These are phyloP conservation scores for Mortierella sp. DNA, from an alignment of 371 early-diverging fungal species.

Conservation along the genomic window DNA sequence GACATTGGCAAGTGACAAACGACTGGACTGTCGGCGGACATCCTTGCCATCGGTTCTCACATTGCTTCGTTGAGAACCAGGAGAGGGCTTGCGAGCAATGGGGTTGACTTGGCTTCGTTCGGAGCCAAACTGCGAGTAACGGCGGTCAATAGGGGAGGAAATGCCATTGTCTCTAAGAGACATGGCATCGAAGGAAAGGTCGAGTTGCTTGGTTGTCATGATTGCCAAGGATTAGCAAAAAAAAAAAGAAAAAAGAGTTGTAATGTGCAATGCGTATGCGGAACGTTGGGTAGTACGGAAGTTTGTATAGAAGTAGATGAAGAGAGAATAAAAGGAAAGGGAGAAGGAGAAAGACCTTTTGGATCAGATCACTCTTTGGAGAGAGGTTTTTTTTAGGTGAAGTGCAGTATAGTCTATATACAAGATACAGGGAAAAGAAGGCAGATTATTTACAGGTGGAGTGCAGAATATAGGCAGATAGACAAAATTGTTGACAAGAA, in stretches of 20 bases:
- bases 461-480: not conserved
- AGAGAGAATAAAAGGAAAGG: not conserved
- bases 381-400: not conserved
- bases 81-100: constrained; percentile 40
- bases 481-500: not conserved
- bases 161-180: constrained; percentile 58
- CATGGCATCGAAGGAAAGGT: constrained; percentile 60
- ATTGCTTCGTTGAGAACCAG: constrained; percentile 48
- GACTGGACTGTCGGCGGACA: constrained; percentile 49
- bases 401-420: not conserved
- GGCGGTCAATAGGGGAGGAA: constrained; percentile 52
- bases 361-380: not conserved
- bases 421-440: not conserved
- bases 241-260: not conserved
- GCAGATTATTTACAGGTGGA: not conserved
- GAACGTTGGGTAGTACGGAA: not conserved
- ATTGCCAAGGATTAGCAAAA: constrained; percentile 18
- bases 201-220: constrained; percentile 58
- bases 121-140: constrained; percentile 46
- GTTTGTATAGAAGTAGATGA: not conserved
- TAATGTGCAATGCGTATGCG: constrained; percentile 2
- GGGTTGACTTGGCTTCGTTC: constrained; percentile 38
- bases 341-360: not conserved
- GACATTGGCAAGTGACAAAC: constrained; percentile 39
- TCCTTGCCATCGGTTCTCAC: constrained; percentile 46